Conservation (phyloP, 306 rosid species). For the Ormosia emarginata region DNA sequence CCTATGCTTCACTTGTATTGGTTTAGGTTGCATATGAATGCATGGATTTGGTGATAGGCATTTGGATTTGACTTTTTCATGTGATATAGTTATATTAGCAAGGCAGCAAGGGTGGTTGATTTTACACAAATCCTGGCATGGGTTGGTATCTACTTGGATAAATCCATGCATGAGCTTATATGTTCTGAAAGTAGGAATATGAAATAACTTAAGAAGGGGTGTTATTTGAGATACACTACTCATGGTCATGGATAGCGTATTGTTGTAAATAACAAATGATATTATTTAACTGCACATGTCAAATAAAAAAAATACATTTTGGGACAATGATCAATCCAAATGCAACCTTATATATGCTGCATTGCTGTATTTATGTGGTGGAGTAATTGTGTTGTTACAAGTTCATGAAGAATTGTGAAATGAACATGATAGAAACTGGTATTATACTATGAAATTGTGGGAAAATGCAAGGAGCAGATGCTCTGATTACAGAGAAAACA, state of each 20-base stretch:
- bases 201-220: not conserved
- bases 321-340: not conserved
- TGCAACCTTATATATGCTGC: not conserved
- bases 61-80: not conserved
- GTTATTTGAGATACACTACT: no score
- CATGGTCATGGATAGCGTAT: no score
- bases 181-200: not conserved
- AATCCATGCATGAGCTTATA: not conserved
- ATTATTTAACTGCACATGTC: not conserved
- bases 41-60: not conserved
- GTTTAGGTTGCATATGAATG: not conserved
- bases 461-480: no score
- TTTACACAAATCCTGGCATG: not conserved
- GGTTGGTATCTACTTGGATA: not conserved
- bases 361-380: not conserved
- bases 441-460: no score
- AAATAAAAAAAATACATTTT: not conserved
- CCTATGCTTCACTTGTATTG: not conserved
- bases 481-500: no score
- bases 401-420: not conserved
- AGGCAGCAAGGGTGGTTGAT: not conserved
- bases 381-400: not conserved
- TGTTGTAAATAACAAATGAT: not conserved
- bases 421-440: not conserved
- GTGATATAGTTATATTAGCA: not conserved